phyloP scores from a whole-genome alignment of 179 eudicot genomes.

The Beta macrorhiza region DNA sequence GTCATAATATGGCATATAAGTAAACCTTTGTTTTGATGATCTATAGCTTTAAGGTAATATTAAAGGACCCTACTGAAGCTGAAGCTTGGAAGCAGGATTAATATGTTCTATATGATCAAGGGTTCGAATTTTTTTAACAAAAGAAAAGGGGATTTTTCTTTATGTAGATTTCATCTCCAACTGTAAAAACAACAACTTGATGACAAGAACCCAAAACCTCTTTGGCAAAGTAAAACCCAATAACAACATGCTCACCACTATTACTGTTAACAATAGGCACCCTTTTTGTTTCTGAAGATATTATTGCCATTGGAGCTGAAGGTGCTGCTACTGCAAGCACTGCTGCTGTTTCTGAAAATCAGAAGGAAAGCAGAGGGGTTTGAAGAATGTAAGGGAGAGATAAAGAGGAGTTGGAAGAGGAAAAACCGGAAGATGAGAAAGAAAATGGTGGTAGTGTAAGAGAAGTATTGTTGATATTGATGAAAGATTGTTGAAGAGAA shows the following conservation, averaged over 20 bases:
- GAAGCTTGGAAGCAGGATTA: too few relatives aligned
- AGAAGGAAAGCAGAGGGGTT: conserved; percentile 17
- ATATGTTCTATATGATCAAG: too few relatives aligned
- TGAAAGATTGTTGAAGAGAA: too few relatives aligned
- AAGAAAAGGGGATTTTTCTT: conserved; percentile 92
- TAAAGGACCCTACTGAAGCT: too few relatives aligned
- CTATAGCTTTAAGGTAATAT: too few relatives aligned
- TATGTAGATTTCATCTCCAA: conserved; percentile 84
- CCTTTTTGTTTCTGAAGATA: conserved; percentile 42
- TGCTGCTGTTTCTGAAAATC: conserved; percentile 17
- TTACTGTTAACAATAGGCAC: conserved; percentile 75
- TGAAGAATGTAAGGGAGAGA: conserved; percentile 32
- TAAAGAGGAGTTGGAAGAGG: too few relatives aligned
- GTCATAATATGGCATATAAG: too few relatives aligned
- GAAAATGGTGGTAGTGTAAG: too few relatives aligned
- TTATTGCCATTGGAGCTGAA: conserved; percentile 34
- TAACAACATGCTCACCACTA: conserved; percentile 91
- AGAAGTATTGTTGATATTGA: too few relatives aligned
- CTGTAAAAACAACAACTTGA: conserved; percentile 76
- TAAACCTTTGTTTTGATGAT: too few relatives aligned
- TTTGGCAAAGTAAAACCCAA: conserved; percentile 90
- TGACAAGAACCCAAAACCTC: conserved; percentile 79
- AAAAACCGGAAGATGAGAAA: too few relatives aligned
- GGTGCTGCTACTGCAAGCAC: background rate
- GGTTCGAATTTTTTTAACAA: too few relatives aligned